phyloP scores from a whole-genome alignment of 75 land plant species.

The Ceratopteris richardii region DNA sequence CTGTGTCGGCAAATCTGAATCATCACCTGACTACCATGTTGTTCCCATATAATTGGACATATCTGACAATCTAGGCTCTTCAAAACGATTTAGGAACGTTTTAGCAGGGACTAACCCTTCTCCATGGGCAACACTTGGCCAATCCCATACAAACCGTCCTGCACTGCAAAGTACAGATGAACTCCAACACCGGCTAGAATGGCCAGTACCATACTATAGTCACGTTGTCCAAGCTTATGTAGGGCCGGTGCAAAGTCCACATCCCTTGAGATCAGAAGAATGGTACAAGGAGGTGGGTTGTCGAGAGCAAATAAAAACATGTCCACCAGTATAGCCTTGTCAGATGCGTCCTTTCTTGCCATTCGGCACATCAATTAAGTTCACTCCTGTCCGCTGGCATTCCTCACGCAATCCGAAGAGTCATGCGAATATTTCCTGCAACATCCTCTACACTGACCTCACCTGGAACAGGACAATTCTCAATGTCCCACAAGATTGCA shows the following conservation, averaged over 20 bases:
- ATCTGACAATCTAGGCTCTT: conserved; percentile 10
- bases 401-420: conserved; percentile 61
- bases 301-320: conserved; percentile 98
- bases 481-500: conserved; percentile 90
- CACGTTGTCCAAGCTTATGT: conserved; percentile 90
- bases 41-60: conserved; percentile 17
- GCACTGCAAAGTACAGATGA: conserved; percentile 77
- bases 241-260: conserved; percentile 95
- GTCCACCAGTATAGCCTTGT: conserved; percentile 91
- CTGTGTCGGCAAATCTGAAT: conserved; percentile 31
- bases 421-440: conserved; percentile 76
- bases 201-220: conserved; percentile 75
- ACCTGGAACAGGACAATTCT: conserved; percentile 84
- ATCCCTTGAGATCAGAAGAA: conserved; percentile 85
- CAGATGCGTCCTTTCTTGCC: conserved; percentile 95
- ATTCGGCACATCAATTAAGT: conserved; percentile 94
- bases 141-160: conserved; percentile 82
- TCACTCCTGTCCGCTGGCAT: conserved; percentile 93
- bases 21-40: conserved; percentile 15
- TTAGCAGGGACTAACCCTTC: conserved; percentile 62
- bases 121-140: conserved; percentile 81
- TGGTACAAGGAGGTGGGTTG: conserved; percentile 90
- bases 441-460: conserved; percentile 83
- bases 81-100: conserved; percentile 15
- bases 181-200: conserved; percentile 72